Evolutionary conservation across 2,329 filamentous ascomycete genomes (phyloP).

Genomic region (Nothophoma quercina): DNA sequence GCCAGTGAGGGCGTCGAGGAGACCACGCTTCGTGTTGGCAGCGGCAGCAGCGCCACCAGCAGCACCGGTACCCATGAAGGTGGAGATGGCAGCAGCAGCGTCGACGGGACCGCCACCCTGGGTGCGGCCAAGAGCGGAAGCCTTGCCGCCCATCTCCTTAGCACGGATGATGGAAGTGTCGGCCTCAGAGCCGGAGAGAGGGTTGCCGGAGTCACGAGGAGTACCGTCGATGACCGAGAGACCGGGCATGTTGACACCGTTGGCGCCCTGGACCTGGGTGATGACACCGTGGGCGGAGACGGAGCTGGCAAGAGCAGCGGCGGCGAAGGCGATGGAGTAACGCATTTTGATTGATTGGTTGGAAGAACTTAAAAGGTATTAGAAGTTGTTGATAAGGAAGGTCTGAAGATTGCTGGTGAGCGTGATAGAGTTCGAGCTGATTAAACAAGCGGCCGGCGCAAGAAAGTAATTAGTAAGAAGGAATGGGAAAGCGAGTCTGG

Average conservation of each 20-base stretch:
- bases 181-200: conserved; percentile 69
- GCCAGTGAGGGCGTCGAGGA: conserved; percentile 35
- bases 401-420: conserved; percentile 24
- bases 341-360: conserved; percentile 53
- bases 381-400: conserved; percentile 19
- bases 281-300: conserved; percentile 67
- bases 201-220: conserved; percentile 70
- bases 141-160: conserved; percentile 64
- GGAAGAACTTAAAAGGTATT: conserved; percentile 16
- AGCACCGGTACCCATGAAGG: conserved; percentile 61
- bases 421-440: conserved; percentile 23
- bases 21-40: conserved; percentile 35
- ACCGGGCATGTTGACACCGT: conserved; percentile 69
- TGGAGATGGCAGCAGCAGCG: conserved; percentile 63
- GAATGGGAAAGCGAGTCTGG: conserved; percentile 38
- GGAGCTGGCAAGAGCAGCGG: conserved; percentile 57
- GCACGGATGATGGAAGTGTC: conserved; percentile 75
- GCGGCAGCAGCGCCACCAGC: not conserved
- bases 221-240: conserved; percentile 70
- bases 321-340: conserved; percentile 56
- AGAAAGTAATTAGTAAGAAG: conserved; percentile 40
- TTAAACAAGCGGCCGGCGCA: conserved; percentile 49
- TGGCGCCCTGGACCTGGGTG: conserved; percentile 64
- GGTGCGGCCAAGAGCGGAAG: conserved; percentile 70
- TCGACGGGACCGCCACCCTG: conserved; percentile 66